Evolutionary conservation across 2,329 filamentous ascomycete species (phyloP).

Genomic region (Penicillium rolfsii): DNA sequence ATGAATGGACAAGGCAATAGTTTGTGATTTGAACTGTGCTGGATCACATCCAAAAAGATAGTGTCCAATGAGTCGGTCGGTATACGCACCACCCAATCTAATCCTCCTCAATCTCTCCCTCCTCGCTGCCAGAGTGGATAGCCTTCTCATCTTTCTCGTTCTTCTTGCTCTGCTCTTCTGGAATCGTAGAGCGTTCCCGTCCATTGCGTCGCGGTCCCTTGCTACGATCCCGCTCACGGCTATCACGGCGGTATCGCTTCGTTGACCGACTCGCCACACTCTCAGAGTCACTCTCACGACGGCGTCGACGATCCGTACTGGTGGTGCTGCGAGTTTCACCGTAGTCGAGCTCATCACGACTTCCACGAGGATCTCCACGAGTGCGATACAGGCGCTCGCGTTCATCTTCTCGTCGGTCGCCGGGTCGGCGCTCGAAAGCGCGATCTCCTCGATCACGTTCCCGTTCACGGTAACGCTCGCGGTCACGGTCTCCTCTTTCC

Average conservation of each 20-base stretch:
- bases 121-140: conserved; percentile 86
- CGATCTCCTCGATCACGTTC: conserved; percentile 40
- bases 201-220: conserved; percentile 57
- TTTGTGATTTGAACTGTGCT: background rate
- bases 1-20: background rate
- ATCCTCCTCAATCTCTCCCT: conserved; percentile 93
- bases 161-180: conserved; percentile 40
- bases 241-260: conserved; percentile 58
- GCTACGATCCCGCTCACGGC: conserved; percentile 43
- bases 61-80: background rate
- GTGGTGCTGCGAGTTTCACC: conserved; percentile 64
- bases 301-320: conserved; percentile 71
- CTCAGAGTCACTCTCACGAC: conserved; percentile 76
- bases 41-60: background rate
- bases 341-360: conserved; percentile 87
- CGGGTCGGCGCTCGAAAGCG: conserved; percentile 45
- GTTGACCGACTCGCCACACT: conserved; percentile 61
- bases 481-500: conserved; percentile 39
- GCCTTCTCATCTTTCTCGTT: conserved; percentile 54
- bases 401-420: conserved; percentile 73
- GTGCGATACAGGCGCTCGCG: conserved; percentile 82
- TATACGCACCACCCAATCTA: conserved; percentile 26
- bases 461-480: conserved; percentile 34
- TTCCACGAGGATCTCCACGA: conserved; percentile 77
- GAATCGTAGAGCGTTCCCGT: conserved; percentile 47